Evolutionary conservation across 257 asterid species (phyloP).

Genomic region (Scutellaria galericulata): DNA sequence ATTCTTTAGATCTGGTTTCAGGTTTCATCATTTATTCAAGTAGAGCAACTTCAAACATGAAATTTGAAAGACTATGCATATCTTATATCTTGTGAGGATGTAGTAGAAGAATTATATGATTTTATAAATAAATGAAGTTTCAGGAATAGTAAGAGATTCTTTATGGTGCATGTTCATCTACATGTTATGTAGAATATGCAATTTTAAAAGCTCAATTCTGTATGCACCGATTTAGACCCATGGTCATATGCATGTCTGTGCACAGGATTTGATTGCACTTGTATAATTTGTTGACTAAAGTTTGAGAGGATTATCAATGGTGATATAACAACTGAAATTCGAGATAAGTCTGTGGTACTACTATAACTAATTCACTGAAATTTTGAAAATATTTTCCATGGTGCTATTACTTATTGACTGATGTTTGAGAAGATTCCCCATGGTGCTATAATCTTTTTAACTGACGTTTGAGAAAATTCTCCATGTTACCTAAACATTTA

Average conservation of each 20-base stretch:
- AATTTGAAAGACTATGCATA: constrained; percentile 7
- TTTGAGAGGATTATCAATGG: constrained; percentile 22
- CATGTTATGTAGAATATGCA: constrained; percentile 21
- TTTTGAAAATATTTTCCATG: neutral
- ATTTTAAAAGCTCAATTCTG: constrained; percentile 11
- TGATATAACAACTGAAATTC: neutral
- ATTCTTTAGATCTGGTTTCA: constrained; percentile 29
- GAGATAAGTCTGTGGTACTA: neutral
- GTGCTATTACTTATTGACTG: constrained; percentile 12
- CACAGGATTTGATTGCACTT: neutral
- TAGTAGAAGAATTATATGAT: constrained; percentile 24
- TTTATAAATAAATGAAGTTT: constrained; percentile 10
- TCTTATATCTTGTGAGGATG: constrained; percentile 10
- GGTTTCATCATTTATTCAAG: constrained; percentile 28
- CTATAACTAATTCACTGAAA: neutral
- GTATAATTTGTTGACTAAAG: constrained; percentile 12
- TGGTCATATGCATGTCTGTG: neutral
- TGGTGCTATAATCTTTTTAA: neutral
- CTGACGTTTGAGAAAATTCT: constrained; percentile 30
- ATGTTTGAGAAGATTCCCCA: neutral
- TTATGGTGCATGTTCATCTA: constrained; percentile 11
- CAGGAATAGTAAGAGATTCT: constrained; percentile 13
- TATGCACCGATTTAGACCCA: constrained; percentile 8
- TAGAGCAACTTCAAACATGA: constrained; percentile 22
- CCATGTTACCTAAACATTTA: constrained; percentile 17